Evolutionary conservation across 345 rosid species (phyloP).

Genomic region (Geranium brycei): DNA sequence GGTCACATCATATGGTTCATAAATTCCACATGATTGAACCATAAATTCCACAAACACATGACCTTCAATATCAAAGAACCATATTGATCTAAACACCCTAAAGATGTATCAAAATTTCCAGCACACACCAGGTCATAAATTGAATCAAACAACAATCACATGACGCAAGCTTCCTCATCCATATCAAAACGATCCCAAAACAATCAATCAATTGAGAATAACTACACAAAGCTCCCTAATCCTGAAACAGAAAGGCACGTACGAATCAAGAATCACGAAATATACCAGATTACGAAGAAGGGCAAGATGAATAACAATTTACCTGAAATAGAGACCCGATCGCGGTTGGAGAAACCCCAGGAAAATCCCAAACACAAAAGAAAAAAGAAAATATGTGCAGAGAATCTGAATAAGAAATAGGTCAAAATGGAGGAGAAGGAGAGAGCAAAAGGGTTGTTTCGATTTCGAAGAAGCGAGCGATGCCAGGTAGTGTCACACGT

Average conservation of each 20-base stretch:
- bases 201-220: neutral
- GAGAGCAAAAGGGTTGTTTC: neutral
- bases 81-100: too few species aligned
- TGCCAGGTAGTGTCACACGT: neutral
- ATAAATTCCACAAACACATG: neutral
- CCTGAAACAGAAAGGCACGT: neutral
- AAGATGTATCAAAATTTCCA: too few species aligned
- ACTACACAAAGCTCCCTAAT: too few species aligned
- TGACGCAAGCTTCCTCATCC: neutral
- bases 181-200: neutral
- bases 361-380: too few species aligned
- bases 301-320: neutral
- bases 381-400: too few species aligned
- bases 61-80: too few species aligned
- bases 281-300: neutral
- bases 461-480: neutral
- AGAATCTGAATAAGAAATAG: neutral
- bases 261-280: neutral
- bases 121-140: too few species aligned
- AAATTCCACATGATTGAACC: constrained; percentile 18
- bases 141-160: neutral
- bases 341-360: too few species aligned
- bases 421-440: neutral
- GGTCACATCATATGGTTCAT: neutral
- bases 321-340: neutral